These are phyloP conservation scores for Penicillium sp. DNA, from an alignment of 2,329 filamentous ascomycete species.

Conservation along the genomic window DNA sequence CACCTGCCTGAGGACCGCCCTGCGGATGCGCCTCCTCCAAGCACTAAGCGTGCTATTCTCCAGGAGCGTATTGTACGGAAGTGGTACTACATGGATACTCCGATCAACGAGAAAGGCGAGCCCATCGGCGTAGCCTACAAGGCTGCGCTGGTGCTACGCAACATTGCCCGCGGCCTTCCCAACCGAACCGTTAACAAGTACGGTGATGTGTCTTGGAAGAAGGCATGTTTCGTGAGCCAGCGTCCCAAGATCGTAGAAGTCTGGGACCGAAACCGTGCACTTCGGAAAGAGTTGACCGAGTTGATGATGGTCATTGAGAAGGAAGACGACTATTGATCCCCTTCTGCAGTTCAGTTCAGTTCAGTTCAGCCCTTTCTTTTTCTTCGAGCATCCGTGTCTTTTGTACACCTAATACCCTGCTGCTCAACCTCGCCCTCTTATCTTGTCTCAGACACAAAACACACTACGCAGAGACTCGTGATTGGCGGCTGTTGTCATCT, in stretches of 20 bases:
- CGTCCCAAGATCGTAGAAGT: constrained; percentile 36
- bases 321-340: constrained; percentile 32
- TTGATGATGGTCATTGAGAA: constrained; percentile 41
- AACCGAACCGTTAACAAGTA: constrained; percentile 28
- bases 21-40: constrained; percentile 31
- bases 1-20: constrained; percentile 37
- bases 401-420: constrained; percentile 27
- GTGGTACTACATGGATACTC: constrained; percentile 41
- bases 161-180: constrained; percentile 43
- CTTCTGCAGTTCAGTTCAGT: neutral
- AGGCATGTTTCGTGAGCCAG: constrained; percentile 38
- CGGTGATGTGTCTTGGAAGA: constrained; percentile 36
- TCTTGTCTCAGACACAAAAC: neutral
- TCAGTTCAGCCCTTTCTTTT: constrained; percentile 7
- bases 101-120: constrained; percentile 40
- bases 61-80: constrained; percentile 39
- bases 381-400: constrained; percentile 12
- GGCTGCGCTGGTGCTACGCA: constrained; percentile 44
- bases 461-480: neutral
- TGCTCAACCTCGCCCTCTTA: constrained; percentile 3
- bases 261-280: constrained; percentile 39
- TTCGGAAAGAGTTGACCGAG: constrained; percentile 42
- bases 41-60: constrained; percentile 34
- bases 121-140: constrained; percentile 46
- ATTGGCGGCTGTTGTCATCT: neutral